A percentile compares a stretch with the other conserved stretches of the same genome.
These are phyloP conservation scores for Maudiozyma serrabonitensis DNA, from an alignment of 805 yeast genomes.

Conservation along the genomic window DNA sequence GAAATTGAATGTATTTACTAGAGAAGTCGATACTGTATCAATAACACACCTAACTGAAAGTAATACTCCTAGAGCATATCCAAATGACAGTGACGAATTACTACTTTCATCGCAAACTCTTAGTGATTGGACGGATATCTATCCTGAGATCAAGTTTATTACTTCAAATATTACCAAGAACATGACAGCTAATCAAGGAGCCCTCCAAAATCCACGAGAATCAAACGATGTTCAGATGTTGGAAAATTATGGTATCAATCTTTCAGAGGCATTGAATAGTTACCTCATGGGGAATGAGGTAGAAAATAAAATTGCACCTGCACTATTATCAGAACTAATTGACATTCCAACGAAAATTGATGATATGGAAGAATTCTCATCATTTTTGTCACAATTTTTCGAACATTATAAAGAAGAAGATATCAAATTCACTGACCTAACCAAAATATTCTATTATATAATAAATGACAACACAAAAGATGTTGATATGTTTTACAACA, in stretches of 20 bases:
- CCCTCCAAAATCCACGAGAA: not conserved
- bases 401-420: conserved; percentile 16
- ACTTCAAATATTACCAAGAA: too few relatives aligned
- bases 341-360: conserved; percentile 8
- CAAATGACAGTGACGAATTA: too few relatives aligned
- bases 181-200: not conserved
- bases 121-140: too few relatives aligned
- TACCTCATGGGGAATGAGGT: not conserved
- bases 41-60: not conserved
- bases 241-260: conserved; percentile 20
- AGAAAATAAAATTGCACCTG: not conserved
- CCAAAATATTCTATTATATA: conserved; percentile 8
- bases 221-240: conserved; percentile 10
- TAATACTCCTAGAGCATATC: too few relatives aligned
- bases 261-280: conserved; percentile 19
- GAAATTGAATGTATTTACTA: conserved; percentile 2
- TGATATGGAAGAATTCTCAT: conserved; percentile 18
- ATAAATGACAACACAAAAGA: conserved; percentile 12
- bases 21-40: not conserved
- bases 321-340: conserved; percentile 10
- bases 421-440: conserved; percentile 13
- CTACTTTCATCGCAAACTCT: too few relatives aligned
- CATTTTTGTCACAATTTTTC: conserved; percentile 21
- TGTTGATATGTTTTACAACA: conserved; percentile 18
- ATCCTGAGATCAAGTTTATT: too few relatives aligned